Percentiles rank a stretch among this genome's conserved stretches.
These are phyloP conservation scores for Vitis cinerea DNA, from an alignment of 164 flowering plant genomes.

Conservation along the genomic window DNA sequence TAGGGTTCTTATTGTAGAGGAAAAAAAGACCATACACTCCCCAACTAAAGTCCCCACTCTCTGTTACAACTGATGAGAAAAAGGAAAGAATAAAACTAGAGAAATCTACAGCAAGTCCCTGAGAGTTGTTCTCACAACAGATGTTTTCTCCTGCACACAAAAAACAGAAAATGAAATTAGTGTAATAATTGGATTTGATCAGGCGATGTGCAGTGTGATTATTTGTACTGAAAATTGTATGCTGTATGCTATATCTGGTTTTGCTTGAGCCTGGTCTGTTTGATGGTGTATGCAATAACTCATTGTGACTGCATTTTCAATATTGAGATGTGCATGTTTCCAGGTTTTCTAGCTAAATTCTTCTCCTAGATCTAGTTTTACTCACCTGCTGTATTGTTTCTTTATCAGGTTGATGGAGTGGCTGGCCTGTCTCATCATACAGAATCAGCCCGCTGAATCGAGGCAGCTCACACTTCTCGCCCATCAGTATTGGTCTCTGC, in stretches of 20 bases:
- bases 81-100: too few species aligned
- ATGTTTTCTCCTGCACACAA: constrained; percentile 25
- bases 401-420: constrained; percentile 19
- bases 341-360: background rate
- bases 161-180: background rate
- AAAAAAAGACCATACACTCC: background rate
- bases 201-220: too few species aligned
- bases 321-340: too few species aligned
- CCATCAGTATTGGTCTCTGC: constrained; percentile 89
- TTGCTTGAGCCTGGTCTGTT: too few species aligned
- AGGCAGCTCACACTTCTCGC: constrained; percentile 82
- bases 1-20: constrained; percentile 10
- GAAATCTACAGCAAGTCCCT: constrained; percentile 36
- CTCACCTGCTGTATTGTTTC: constrained; percentile 15
- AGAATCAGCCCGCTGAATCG: constrained; percentile 81
- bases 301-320: too few species aligned
- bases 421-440: constrained; percentile 58
- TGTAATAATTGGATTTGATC: background rate
- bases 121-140: constrained; percentile 36
- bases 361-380: background rate
- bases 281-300: too few species aligned
- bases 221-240: too few species aligned
- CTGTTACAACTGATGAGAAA: background rate
- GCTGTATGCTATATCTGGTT: too few species aligned
- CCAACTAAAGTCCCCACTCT: background rate